Base-by-base conservation (phyloP, 1,139 yeast genomes). In the Saccharomyces pastorianus region DNA sequence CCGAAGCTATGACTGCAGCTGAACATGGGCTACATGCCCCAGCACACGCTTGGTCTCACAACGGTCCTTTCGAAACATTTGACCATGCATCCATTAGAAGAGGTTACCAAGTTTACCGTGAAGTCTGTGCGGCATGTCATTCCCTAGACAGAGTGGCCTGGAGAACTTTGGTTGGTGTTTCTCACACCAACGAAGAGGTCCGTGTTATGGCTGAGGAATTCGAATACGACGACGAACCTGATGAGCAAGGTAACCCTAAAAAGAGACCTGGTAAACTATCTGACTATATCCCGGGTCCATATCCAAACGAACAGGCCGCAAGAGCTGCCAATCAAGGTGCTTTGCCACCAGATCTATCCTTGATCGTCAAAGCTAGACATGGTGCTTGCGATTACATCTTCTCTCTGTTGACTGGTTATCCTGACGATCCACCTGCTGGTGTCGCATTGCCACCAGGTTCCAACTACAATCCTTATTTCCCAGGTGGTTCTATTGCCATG, bases 271-370 rank as follows among this genome's bases (percentile, higher is more conserved):
- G 99, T 77, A 95, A 93, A 78, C 82, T 93, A 71, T 91, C 98
- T 61, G 99, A 93, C 76, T 83, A 87, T 76, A 78, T 95, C 67
- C 98, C 96, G 65, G 88, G 87, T 62, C 99, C 99, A 58, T 93
- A 93, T 74, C 90, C 88, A 65, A 93, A 93, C 73, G 99, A 93
- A 75, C 95, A 95, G 78, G 98, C 98, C 62, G 99, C 99, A 53
- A 89, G 99, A 80, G 97, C 99, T 64, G 97, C 96, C 62, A 93
- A 93, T 81, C 97, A 89, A 78, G 99, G 99, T 76, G 97, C 99
- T 59, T 80, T 87, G 64, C 99, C 99, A 60, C 99, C 99, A 60
- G 99, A 93, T 78, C 84, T 93, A 73, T 90, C 97, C 46, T 82
- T 93, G 74, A 89, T 93, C 71, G 96, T 93, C 74, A 93, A 93